These are phyloP conservation scores for Colletotrichum aenigma DNA, from an alignment of 2,329 filamentous ascomycete species.

Conservation along the genomic window DNA sequence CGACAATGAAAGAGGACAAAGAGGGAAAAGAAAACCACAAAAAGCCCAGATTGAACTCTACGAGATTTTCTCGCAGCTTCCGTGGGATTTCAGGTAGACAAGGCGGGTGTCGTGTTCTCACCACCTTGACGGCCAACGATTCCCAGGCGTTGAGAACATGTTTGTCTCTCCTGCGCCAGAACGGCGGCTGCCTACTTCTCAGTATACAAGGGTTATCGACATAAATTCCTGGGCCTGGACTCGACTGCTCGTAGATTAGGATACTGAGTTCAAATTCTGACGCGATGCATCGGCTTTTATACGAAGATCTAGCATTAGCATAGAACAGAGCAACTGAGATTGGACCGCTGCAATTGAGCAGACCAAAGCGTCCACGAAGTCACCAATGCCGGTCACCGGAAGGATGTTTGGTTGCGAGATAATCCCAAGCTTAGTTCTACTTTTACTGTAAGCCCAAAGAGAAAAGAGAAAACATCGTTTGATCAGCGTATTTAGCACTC, in stretches of 20 bases:
- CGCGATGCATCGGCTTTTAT: neutral
- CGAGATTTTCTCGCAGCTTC: neutral
- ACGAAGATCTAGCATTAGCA: neutral
- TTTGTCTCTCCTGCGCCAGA: neutral
- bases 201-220: neutral
- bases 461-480: no score
- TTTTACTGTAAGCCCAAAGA: no score
- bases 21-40: no score
- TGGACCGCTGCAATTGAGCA: rapidly evolving
- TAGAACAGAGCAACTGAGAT: neutral
- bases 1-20: no score
- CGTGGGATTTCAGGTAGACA: rapidly evolving
- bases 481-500: no score
- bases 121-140: neutral
- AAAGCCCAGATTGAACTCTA: rapidly evolving
- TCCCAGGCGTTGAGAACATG: neutral
- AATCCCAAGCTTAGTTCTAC: no score
- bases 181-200: neutral
- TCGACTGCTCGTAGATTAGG: no score
- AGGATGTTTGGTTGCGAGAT: no score
- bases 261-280: neutral
- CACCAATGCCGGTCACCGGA: neutral
- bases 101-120: rapidly evolving
- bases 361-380: neutral
- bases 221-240: no score